Percentiles rank a stretch among this genome's conserved stretches.
These are phyloP conservation scores for Metarhizium album DNA, from an alignment of 2,329 filamentous ascomycete genomes.

Conservation along the genomic window DNA sequence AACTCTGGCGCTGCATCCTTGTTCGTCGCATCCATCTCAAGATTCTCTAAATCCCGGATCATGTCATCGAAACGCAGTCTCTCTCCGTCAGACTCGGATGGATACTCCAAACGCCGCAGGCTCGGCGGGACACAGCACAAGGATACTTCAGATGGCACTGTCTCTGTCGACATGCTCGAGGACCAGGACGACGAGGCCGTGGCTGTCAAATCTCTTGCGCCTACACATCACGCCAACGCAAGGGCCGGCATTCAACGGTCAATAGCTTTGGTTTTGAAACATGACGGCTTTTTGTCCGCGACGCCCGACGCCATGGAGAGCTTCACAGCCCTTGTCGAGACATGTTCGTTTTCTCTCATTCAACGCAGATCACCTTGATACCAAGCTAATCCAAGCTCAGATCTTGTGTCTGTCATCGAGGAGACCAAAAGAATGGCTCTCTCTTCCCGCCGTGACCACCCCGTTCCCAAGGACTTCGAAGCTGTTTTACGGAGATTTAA, in stretches of 20 bases:
- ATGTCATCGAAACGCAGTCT: conserved; percentile 29
- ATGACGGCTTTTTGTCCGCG: conserved; percentile 48
- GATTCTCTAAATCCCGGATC: not conserved
- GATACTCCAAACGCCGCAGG: conserved; percentile 20
- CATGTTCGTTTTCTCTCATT: conserved; percentile 33
- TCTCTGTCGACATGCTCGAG: not conserved
- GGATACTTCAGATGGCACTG: not conserved
- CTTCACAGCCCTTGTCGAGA: conserved; percentile 44
- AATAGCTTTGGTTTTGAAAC: conserved; percentile 42
- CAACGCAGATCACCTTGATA: not conserved
- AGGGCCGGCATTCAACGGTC: conserved; percentile 38
- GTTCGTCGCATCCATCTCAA: not conserved
- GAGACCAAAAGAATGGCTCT: conserved; percentile 37
- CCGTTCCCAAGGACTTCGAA: conserved; percentile 48
- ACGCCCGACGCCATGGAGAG: conserved; percentile 47
- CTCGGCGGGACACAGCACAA: not conserved
- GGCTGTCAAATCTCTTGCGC: conserved; percentile 13
- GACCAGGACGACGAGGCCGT: conserved; percentile 9
- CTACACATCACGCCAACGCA: conserved; percentile 23
- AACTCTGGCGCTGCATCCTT: not conserved
- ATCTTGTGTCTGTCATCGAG: conserved; percentile 36
- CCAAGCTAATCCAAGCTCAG: conserved; percentile 23
- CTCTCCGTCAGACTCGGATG: conserved; percentile 17
- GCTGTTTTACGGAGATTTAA: conserved; percentile 40
- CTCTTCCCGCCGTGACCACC: conserved; percentile 38